Evolutionary conservation across 2,329 filamentous ascomycete genomes (phyloP).

Genomic region (Penicillium sp.): DNA sequence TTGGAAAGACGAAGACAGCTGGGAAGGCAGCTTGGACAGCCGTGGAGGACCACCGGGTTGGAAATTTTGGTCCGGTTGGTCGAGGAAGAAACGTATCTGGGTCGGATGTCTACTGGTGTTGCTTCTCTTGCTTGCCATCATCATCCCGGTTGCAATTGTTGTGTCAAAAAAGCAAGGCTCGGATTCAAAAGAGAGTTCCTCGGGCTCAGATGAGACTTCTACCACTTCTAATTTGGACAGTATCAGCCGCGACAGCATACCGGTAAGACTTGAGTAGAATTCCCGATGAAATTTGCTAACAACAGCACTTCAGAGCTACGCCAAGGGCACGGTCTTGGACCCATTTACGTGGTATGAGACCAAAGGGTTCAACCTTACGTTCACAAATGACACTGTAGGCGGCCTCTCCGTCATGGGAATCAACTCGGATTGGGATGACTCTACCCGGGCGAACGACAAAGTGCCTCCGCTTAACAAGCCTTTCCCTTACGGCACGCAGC

Average conservation of each 20-base stretch:
- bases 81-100: constrained; percentile 39
- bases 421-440: constrained; percentile 77
- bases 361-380: constrained; percentile 84
- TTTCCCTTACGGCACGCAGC: constrained; percentile 70
- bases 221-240: constrained; percentile 45
- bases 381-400: constrained; percentile 74
- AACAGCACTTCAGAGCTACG: constrained; percentile 38
- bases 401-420: constrained; percentile 86
- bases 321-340: constrained; percentile 69
- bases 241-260: constrained; percentile 51
- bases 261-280: constrained; percentile 32
- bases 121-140: constrained; percentile 53
- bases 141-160: constrained; percentile 59
- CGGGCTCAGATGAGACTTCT: constrained; percentile 13
- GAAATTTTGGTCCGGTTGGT: constrained; percentile 27
- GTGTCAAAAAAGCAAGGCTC: constrained; percentile 53
- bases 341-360: constrained; percentile 90
- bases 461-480: constrained; percentile 66
- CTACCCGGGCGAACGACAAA: constrained; percentile 63
- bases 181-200: constrained; percentile 19
- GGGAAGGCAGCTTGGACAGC: constrained; percentile 25
- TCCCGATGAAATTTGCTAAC: constrained; percentile 9
- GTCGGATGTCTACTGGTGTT: constrained; percentile 47
- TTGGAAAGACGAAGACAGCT: constrained; percentile 42
- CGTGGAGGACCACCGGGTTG: constrained; percentile 26